These are phyloP conservation scores for Massariosphaeria phaeospora DNA, from an alignment of 495 filamentous ascomycete genomes.

Conservation along the genomic window DNA sequence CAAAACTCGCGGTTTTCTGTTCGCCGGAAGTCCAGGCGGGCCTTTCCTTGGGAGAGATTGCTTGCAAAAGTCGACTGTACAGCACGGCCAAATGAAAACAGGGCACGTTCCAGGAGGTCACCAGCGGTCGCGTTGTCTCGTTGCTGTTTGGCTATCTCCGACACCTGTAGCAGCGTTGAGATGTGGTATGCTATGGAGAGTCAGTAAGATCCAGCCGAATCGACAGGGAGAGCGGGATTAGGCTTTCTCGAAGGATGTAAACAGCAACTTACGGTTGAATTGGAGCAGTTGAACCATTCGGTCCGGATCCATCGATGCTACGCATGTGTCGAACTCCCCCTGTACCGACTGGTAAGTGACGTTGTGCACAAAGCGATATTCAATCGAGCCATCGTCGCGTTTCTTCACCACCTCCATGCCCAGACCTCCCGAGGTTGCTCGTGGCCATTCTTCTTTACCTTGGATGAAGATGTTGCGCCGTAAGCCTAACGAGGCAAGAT, in stretches of 20 bases:
- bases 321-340: slow-evolving; percentile 67
- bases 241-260: not conserved
- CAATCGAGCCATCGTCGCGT: slow-evolving; percentile 46
- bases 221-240: not conserved
- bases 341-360: slow-evolving; percentile 72
- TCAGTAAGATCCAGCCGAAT: not conserved
- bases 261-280: slow-evolving; percentile 50
- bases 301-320: slow-evolving; percentile 77
- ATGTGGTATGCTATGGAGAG: slow-evolving; percentile 66
- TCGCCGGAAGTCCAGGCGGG: slow-evolving; percentile 68
- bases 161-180: slow-evolving; percentile 86
- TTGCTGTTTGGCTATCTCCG: slow-evolving; percentile 85
- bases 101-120: slow-evolving; percentile 83
- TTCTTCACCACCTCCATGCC: slow-evolving; percentile 72
- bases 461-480: slow-evolving; percentile 80
- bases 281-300: slow-evolving; percentile 59
- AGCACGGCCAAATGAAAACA: slow-evolving; percentile 89
- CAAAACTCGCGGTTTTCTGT: slow-evolving; percentile 89
- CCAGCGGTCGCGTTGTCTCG: slow-evolving; percentile 77
- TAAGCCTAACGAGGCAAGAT: slow-evolving; percentile 62
- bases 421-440: slow-evolving; percentile 70
- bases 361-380: slow-evolving; percentile 75
- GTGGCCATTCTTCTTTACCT: slow-evolving; percentile 88
- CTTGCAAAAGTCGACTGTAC: slow-evolving; percentile 71
- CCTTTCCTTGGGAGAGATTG: slow-evolving; percentile 71